Evolutionary conservation across 192 early-diverging fungal species (phyloP), one percentile per base, ranked within the genome.

Genomic region (Coemansia sp.): DNA sequence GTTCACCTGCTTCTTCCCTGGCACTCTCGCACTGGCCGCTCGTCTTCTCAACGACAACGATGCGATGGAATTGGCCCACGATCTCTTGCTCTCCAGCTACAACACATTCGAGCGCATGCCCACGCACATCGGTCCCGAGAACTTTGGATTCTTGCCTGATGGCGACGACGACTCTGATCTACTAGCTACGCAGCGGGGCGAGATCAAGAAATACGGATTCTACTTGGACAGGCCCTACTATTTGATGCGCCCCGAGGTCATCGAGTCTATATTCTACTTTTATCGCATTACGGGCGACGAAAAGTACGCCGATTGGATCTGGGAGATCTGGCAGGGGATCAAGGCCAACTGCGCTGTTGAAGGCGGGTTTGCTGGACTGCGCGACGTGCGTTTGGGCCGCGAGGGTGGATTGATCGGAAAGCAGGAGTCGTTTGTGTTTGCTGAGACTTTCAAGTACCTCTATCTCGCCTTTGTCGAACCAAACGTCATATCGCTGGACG

Each of bases 361-460:
- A 3, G 80, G 87, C 11, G 96, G 89, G 13, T 92, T 88, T 76
- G 83, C 87, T n/a, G 84, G 83, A 39, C 64, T 91, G 67, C 66
- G 75, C 27, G 79, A 81, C 45, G 76, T 81, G 59, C 75, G 74
- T 9, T 50, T 75, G 40, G 75, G 73, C 45, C 70, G 69, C 34
- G 56, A 59, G 9, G 75, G 78, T 48, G 70, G 73, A 4, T 66
- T 79, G 54, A 68, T 81, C 19, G 69, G 69, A 34, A 79, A 76
- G 57, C 84, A 82, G 61, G 85, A 87, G 67, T 89, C 88, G 60
- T 98, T 95, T 79, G 93, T 98, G 63, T 87, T 97, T 68, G 92
- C 95, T 8, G 97, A 99, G 75, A 96, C 95, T 6, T 87, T 99
- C 78, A 99, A 99, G 84, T 99, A 99, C 76, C 81, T 95, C 13